Evolutionary conservation across 176 grass and related monocot species (phyloP).

Genomic region (Melocanna baccifera): DNA sequence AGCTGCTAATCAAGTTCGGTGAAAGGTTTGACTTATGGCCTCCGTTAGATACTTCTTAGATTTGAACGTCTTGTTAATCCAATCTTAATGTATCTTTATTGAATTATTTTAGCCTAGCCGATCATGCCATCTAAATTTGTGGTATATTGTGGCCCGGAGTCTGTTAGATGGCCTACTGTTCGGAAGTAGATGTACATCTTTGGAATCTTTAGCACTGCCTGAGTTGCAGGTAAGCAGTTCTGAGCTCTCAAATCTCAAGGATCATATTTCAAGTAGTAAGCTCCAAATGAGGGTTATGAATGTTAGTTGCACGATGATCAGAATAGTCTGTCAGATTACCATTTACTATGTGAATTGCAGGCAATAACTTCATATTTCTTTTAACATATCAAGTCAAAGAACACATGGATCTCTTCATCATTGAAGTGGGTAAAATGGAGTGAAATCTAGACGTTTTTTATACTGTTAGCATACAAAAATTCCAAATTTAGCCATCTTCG

Average conservation of each 20-base stretch:
- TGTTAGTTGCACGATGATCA: not conserved
- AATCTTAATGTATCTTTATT: not conserved
- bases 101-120: not conserved
- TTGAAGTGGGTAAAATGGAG: slow-evolving; percentile 99
- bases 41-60: not conserved
- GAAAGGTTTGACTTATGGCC: not conserved
- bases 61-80: not conserved
- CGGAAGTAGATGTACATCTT: slow-evolving; percentile 78
- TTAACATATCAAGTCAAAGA: slow-evolving; percentile 67
- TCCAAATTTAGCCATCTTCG: no score
- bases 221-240: slow-evolving; percentile 61
- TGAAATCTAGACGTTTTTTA: no score
- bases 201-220: slow-evolving; percentile 84
- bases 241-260: not conserved
- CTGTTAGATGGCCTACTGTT: slow-evolving; percentile 77
- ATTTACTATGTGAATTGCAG: not conserved
- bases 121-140: not conserved
- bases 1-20: not conserved
- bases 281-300: not conserved
- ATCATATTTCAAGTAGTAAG: not conserved
- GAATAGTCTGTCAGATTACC: not conserved
- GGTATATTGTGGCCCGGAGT: slow-evolving; percentile 56
- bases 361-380: slow-evolving; percentile 11
- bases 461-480: no score
- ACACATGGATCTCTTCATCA: slow-evolving; percentile 76